A percentile compares a stretch with the other conserved stretches of the same genome.
Conservation (phyloP, 371 early-diverging fungal genomes). For the Syncephalastrum racemosum region DNA sequence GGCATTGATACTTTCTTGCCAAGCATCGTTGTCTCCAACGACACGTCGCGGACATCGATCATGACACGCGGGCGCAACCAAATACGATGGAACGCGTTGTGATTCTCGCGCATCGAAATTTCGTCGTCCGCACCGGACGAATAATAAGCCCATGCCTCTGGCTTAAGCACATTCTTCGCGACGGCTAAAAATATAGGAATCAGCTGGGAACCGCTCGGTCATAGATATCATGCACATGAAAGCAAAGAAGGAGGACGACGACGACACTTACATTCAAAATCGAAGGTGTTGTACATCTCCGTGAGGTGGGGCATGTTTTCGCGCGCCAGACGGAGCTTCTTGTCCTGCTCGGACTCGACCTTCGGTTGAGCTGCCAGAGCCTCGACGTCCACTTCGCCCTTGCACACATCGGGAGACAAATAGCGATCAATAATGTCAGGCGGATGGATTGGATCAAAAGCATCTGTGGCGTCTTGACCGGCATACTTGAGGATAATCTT, state of each 20-base stretch:
- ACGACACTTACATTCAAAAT: slow-evolving; percentile 59
- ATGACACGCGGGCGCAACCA: slow-evolving; percentile 76
- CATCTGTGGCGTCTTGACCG: slow-evolving; percentile 80
- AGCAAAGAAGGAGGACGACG: background rate
- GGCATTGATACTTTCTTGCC: slow-evolving; percentile 56
- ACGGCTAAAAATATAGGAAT: slow-evolving; percentile 32
- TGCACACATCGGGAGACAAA: slow-evolving; percentile 49
- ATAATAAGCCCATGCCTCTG: slow-evolving; percentile 85
- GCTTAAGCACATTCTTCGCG: slow-evolving; percentile 51
- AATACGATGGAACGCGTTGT: slow-evolving; percentile 67
- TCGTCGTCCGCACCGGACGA: slow-evolving; percentile 81
- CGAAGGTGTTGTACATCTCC: slow-evolving; percentile 65
- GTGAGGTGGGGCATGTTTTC: slow-evolving; percentile 54
- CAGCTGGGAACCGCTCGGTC: background rate
- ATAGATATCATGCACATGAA: background rate
- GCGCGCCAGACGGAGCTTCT: slow-evolving; percentile 28
- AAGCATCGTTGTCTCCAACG: slow-evolving; percentile 59
- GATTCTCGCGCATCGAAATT: slow-evolving; percentile 79
- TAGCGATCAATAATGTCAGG: slow-evolving; percentile 56
- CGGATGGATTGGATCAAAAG: slow-evolving; percentile 68
- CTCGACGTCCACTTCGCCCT: slow-evolving; percentile 48
- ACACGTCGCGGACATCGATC: slow-evolving; percentile 65
- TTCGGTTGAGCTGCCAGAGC: slow-evolving; percentile 17
- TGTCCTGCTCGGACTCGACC: slow-evolving; percentile 36
- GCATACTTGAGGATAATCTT: slow-evolving; percentile 62